Evolutionary conservation across 2,329 filamentous ascomycete genomes (phyloP).

Genomic region (Xylaria sp.): DNA sequence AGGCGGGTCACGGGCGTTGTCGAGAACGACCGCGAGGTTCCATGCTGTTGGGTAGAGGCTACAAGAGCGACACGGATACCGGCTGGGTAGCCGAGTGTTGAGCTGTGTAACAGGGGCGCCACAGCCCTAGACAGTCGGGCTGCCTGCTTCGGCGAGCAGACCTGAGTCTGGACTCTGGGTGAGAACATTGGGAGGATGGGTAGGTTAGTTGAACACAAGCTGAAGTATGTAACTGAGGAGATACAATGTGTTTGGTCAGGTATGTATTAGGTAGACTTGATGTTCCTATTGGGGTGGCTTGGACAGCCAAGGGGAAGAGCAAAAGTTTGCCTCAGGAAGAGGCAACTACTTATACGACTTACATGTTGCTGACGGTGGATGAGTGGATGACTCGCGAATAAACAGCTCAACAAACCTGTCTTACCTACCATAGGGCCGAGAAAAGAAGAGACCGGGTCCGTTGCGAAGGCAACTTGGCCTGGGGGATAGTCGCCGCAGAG

Average conservation of each 20-base stretch:
- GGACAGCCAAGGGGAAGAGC: conserved; percentile 3
- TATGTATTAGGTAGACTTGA: conserved; percentile 1
- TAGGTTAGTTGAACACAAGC: conserved; percentile 7
- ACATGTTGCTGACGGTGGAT: conserved; percentile 11
- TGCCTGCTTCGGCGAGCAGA: conserved; percentile 38
- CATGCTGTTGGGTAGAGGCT: conserved; percentile 28
- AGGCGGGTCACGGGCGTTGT: conserved; percentile 50
- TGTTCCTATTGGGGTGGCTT: conserved; percentile 10
- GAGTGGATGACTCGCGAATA: conserved; percentile 4
- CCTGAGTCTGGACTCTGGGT: conserved; percentile 33
- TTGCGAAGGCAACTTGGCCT: conserved; percentile 12
- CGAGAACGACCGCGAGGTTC: conserved; percentile 48
- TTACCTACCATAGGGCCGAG: conserved; percentile 4
- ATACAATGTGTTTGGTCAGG: conserved; percentile 1
- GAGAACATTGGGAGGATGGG: conserved; percentile 34
- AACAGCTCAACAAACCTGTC: conserved; percentile 10
- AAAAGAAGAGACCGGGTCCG: conserved; percentile 1
- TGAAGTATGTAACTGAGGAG: conserved; percentile 5
- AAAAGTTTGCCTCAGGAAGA: conserved; percentile 11
- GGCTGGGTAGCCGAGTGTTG: conserved; percentile 26
- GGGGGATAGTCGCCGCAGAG: neutral
- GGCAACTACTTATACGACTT: conserved; percentile 24
- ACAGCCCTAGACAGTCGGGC: conserved; percentile 33
- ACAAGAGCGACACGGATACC: conserved; percentile 35
- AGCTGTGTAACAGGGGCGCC: conserved; percentile 27